phyloP scores from a whole-genome alignment of 768 basidiomycete genomes.

The Russula virescens region DNA sequence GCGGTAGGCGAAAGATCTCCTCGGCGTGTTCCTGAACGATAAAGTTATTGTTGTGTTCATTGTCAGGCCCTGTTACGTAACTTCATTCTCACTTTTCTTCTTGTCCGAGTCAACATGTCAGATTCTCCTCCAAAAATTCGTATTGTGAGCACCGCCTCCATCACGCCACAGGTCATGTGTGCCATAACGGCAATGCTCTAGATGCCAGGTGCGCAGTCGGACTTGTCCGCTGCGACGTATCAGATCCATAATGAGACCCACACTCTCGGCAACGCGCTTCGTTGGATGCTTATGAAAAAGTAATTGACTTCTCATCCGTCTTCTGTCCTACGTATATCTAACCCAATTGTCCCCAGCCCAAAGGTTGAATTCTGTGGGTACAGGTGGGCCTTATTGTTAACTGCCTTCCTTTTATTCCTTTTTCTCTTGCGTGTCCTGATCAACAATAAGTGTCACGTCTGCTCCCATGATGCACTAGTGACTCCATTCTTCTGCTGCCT shows the following conservation, averaged over 20 bases:
- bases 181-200: slow-evolving; percentile 29
- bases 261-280: slow-evolving; percentile 88
- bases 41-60: slow-evolving; percentile 5
- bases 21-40: neutral
- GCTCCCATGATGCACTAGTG: slow-evolving; percentile 1
- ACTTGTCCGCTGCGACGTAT: slow-evolving; percentile 86
- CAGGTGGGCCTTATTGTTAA: slow-evolving; percentile 48
- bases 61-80: neutral
- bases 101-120: slow-evolving; percentile 10
- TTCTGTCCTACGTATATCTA: neutral
- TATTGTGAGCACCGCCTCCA: slow-evolving; percentile 14
- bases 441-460: slow-evolving; percentile 6
- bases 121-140: slow-evolving; percentile 17
- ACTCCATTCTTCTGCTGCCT: neutral
- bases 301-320: slow-evolving; percentile 30
- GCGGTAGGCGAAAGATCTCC: slow-evolving; percentile 11
- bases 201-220: slow-evolving; percentile 79
- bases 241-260: slow-evolving; percentile 92
- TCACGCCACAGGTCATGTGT: neutral
- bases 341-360: slow-evolving; percentile 48
- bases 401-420: neutral
- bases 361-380: slow-evolving; percentile 99
- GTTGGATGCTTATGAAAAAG: slow-evolving; percentile 99
- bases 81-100: neutral
- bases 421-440: neutral